These are phyloP conservation scores for Colletotrichum scovillei DNA, from an alignment of 2,329 filamentous ascomycete species.

Conservation along the genomic window DNA sequence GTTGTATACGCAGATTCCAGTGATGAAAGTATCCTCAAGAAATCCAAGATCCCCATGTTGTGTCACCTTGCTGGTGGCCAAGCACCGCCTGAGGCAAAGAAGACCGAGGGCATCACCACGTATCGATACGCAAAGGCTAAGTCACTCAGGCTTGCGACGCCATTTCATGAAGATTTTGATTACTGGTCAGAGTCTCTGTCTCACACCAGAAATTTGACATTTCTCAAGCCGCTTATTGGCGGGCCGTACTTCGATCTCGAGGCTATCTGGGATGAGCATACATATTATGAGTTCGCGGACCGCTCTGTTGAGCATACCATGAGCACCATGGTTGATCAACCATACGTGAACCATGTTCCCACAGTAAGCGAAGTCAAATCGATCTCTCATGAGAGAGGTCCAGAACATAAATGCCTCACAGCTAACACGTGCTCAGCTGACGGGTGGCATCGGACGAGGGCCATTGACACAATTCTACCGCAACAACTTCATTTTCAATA, in stretches of 20 bases:
- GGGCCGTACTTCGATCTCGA: constrained; percentile 73
- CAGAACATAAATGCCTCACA: constrained; percentile 44
- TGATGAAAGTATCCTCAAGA: no score
- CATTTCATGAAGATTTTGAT: constrained; percentile 61
- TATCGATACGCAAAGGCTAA: constrained; percentile 5
- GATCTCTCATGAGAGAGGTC: no score
- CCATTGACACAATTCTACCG: constrained; percentile 75
- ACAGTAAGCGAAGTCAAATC: no score
- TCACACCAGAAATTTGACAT: constrained; percentile 70
- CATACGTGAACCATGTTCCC: constrained; percentile 73
- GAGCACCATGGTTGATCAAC: constrained; percentile 82
- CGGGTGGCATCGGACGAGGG: constrained; percentile 75
- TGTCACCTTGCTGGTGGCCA: no score
- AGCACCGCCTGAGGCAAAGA: no score
- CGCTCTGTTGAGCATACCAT: constrained; percentile 78
- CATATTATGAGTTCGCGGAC: constrained; percentile 75
- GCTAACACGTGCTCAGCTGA: constrained; percentile 51
- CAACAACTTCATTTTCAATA: constrained; percentile 59
- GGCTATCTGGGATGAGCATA: constrained; percentile 83
- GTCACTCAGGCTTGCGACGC: constrained; percentile 56
- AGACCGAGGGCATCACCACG: no score
- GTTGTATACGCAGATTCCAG: no score
- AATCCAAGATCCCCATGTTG: no score
- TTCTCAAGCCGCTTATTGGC: no score
- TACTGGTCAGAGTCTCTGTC: constrained; percentile 66